Evolutionary conservation across 768 basidiomycete genomes (phyloP).

Genomic region (Lactarius sp.): DNA sequence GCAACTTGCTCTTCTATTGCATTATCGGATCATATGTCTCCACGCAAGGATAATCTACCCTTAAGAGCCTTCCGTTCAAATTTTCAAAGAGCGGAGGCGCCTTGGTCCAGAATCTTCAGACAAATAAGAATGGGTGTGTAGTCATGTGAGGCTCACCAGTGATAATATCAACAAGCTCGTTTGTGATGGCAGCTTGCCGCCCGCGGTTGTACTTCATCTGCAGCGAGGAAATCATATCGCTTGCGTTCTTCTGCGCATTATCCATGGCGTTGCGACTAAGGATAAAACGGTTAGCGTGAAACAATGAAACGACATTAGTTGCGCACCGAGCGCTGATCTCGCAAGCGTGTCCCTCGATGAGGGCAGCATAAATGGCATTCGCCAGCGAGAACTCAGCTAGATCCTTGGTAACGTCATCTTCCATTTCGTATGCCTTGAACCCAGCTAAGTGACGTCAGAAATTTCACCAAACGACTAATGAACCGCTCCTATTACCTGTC

Average conservation of each 20-base stretch:
- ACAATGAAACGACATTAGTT: background rate
- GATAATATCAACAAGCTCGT: slow-evolving; percentile 90
- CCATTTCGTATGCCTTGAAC: slow-evolving; percentile 96
- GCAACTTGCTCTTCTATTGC: slow-evolving; percentile 18
- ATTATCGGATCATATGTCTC: slow-evolving; percentile 13
- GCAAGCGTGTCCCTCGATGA: slow-evolving; percentile 93
- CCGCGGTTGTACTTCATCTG: slow-evolving; percentile 98
- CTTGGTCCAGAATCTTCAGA: slow-evolving; percentile 28
- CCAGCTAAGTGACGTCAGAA: slow-evolving; percentile 46
- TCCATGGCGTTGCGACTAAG: slow-evolving; percentile 96
- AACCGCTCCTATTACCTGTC: slow-evolving; percentile 51
- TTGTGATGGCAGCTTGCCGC: slow-evolving; percentile 96
- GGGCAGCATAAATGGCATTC: slow-evolving; percentile 91
- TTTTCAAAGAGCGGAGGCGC: slow-evolving; percentile 46
- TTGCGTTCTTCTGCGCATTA: slow-evolving; percentile 98
- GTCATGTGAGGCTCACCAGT: slow-evolving; percentile 52
- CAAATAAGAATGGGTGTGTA: background rate
- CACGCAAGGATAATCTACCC: slow-evolving; percentile 13
- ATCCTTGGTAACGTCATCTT: slow-evolving; percentile 92
- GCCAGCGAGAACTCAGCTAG: slow-evolving; percentile 93
- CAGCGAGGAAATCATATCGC: slow-evolving; percentile 82
- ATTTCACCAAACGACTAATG: background rate
- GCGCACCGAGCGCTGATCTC: slow-evolving; percentile 84
- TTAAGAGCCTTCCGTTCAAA: background rate
- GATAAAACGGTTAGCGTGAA: slow-evolving; percentile 1